Conservation (phyloP, 2,329 filamentous ascomycete species). For the Rhytidhysteron rufulum region DNA sequence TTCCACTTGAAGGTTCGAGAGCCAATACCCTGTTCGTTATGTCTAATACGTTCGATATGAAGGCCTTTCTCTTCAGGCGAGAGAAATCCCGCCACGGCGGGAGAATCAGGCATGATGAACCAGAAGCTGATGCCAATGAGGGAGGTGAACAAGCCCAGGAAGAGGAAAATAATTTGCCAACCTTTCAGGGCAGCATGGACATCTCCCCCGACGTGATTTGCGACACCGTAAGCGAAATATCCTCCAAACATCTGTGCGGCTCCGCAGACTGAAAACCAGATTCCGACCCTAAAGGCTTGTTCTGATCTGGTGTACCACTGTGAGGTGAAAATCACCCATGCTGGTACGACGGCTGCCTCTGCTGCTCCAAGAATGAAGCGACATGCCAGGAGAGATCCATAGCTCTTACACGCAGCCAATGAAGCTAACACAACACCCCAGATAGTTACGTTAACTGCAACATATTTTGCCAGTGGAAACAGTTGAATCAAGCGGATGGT, state of each 20-base stretch:
- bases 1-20: constrained; percentile 30
- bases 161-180: constrained; percentile 39
- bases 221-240: constrained; percentile 35
- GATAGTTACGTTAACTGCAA: constrained; percentile 13
- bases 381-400: constrained; percentile 47
- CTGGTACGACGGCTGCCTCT: constrained; percentile 54
- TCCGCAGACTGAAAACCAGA: constrained; percentile 29
- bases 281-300: constrained; percentile 24
- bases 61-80: constrained; percentile 26
- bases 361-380: constrained; percentile 54
- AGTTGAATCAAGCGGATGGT: constrained; percentile 10
- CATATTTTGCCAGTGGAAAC: constrained; percentile 12
- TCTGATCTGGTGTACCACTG: constrained; percentile 35
- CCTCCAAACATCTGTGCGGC: constrained; percentile 37
- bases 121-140: constrained; percentile 29
- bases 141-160: constrained; percentile 30
- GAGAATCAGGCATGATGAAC: constrained; percentile 36
- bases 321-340: constrained; percentile 54
- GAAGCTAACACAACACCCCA: constrained; percentile 10
- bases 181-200: constrained; percentile 19
- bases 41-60: constrained; percentile 31
- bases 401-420: constrained; percentile 39
- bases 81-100: constrained; percentile 30
- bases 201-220: constrained; percentile 21
- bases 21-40: constrained; percentile 36